Evolutionary conservation across 305 asterid genomes (phyloP), one percentile per base, ranked within the genome.

Genomic region (Fraxinus baroniana): DNA sequence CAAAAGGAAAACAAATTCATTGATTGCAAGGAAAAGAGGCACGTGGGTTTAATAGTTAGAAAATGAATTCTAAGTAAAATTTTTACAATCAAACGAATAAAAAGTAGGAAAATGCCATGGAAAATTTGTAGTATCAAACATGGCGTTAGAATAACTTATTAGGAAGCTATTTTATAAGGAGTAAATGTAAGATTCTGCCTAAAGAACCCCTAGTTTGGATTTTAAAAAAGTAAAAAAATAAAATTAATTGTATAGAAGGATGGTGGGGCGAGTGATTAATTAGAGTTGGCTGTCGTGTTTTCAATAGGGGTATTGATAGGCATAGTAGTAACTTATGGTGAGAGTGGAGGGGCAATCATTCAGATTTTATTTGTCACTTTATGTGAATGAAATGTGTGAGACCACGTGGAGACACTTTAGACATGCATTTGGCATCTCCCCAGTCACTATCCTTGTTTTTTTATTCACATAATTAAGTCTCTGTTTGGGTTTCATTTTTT

Each of bases 181-280:
- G 32, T 28, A 28, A 28, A 28, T 28, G 32, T 28, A 28, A 28
- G 32, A 3, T 33, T 33, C 2, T 7, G 44, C 8, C 15, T 41
- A 10, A 2, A 0, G 49, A 9, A 2, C 49, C 49, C 49, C 0
- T 9, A 18, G n/a, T 92, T 89, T 77, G 89, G 90, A 33, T 4
- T 28, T 52, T 26, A 26, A 33, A 75, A n/a, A n/a, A n/a, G n/a
- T 28, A 1, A 28, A 28, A 28, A 28, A 28, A 28, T 28, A 28
- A 28, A 7, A 76, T n/a, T 9, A 57, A 18, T n/a, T 6, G 70
- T 20, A 1, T 5, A 18, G 7, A 18, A 5, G 28, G 70, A 6
- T 18, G 30, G 70, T 18, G 13, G 32, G 71, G 15, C 33, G 1
- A 22, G 3, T 18, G 30, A 20, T 22, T 62, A 1, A 18, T 57